These are phyloP conservation scores for Cenchrus americanus DNA, from an alignment of 176 grass and related monocot genomes.

Conservation along the genomic window DNA sequence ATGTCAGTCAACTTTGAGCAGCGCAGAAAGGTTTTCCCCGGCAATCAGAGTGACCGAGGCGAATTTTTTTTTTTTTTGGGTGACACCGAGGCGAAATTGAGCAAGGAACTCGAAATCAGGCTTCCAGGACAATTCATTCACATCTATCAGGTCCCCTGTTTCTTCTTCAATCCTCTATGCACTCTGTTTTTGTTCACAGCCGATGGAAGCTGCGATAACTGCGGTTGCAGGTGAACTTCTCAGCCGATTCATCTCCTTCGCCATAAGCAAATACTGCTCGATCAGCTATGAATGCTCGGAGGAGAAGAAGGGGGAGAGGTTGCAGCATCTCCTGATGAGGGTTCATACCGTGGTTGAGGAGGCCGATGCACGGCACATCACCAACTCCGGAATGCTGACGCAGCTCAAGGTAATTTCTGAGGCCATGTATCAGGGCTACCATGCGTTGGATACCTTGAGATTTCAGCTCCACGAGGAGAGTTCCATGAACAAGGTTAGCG, in stretches of 20 bases:
- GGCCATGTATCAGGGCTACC: slow-evolving; percentile 32
- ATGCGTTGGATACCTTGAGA: not conserved
- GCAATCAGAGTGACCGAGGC: not conserved
- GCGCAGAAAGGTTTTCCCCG: too few relatives aligned
- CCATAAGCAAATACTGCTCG: not conserved
- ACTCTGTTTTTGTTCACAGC: not conserved
- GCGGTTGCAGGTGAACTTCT: slow-evolving; percentile 13
- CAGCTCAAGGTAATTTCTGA: slow-evolving; percentile 6
- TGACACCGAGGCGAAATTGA: too few relatives aligned
- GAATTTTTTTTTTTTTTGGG: too few relatives aligned
- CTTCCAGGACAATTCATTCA: not conserved
- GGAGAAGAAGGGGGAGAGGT: not conserved
- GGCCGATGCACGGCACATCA: slow-evolving; percentile 21
- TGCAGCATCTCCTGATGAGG: slow-evolving; percentile 16
- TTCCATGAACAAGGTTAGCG: not conserved
- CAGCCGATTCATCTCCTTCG: slow-evolving; percentile 1
- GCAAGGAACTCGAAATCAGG: not conserved
- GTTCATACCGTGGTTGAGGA: not conserved
- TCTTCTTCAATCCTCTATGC: not conserved
- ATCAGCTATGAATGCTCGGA: not conserved
- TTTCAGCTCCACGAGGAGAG: not conserved
- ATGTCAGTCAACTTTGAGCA: not conserved
- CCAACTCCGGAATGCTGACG: slow-evolving; percentile 22
- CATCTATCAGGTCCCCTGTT: not conserved
- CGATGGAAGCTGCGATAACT: slow-evolving; percentile 5